phyloP scores from a whole-genome alignment of 345 rosid species.

The Carallia brachiata region DNA sequence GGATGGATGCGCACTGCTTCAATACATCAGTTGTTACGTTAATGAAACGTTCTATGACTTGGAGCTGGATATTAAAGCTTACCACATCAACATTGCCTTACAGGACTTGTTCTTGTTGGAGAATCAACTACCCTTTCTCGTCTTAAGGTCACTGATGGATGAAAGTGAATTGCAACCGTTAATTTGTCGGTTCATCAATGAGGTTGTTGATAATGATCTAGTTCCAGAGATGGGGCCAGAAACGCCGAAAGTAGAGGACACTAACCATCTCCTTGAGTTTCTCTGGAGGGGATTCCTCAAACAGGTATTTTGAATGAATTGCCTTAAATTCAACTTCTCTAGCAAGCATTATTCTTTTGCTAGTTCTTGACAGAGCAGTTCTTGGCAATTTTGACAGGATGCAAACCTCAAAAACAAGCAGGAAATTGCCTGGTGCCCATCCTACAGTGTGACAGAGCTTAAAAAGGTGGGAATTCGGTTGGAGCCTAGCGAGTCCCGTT shows the following conservation, averaged over 20 bases:
- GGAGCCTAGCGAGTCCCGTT: neutral
- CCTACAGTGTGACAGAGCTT: neutral
- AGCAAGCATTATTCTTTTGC: too few species aligned
- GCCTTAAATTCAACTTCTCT: too few species aligned
- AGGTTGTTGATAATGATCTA: too few species aligned
- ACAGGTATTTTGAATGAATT: too few species aligned
- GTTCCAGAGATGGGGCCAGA: too few species aligned
- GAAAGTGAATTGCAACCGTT: too few species aligned
- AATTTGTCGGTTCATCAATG: too few species aligned
- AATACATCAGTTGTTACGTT: neutral
- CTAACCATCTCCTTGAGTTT: slow-evolving; percentile 21
- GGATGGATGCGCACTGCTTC: slow-evolving; percentile 19
- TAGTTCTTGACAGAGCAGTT: too few species aligned
- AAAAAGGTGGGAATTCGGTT: neutral
- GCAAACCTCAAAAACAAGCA: neutral
- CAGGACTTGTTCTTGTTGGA: slow-evolving; percentile 9
- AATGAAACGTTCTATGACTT: neutral
- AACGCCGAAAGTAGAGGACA: neutral
- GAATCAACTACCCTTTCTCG: slow-evolving; percentile 6
- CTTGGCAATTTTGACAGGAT: neutral
- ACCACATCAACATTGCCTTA: neutral
- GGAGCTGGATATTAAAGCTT: neutral
- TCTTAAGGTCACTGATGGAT: neutral
- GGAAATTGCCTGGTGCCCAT: neutral
- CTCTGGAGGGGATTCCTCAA: neutral